Evolutionary conservation across 192 early-diverging fungal species (phyloP), one percentile per base, ranked within the genome.

Genomic region (Podila epicladia): DNA sequence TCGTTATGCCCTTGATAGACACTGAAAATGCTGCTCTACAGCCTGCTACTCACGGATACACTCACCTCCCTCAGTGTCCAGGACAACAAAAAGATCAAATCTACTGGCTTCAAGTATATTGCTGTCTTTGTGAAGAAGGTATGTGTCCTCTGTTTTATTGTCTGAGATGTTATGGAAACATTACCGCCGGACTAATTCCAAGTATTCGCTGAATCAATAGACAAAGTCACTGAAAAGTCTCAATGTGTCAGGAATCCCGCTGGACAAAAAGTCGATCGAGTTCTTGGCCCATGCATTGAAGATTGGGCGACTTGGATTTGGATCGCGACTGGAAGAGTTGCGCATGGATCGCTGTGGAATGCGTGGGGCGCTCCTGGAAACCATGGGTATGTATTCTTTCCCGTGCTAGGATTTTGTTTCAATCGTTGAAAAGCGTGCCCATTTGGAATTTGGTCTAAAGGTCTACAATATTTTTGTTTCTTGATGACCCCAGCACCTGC

Each of bases 81-180:
- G 26, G 85, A 92, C 75, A 95, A 95, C 69, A 75, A 84, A 61
- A 87, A 88, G 31, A 77, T 95, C 41, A 91, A 87, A n/a, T 83
- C 87, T n/a, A 86, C 87, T 49, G 94, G 94, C 45, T 86, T 94
- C 67, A 92, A 91, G 61, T 94, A 93, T 73, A 74, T 94, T 62
- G 85, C 93, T 0, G 87, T 93, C 3, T 92, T 90, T 64, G 87
- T 94, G 26, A 93, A 91, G 68, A 92, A 89, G 70, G 89, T 84
- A 84, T 67, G 13, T 15, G 13, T 45, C 41, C 41, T 45, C 15
- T 15, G 41, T 15, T 45, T 45, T 68, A 28, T 35, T 33, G 9
- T 7, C 2, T 17, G 35, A 9, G 35, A 20, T 17, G 22, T 33
- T 29, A 4, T 26, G 19, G 13, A 3, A 13, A 12, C 24, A 12